Base-by-base conservation (phyloP, 306 rosid species). In the Vigna radiata region DNA sequence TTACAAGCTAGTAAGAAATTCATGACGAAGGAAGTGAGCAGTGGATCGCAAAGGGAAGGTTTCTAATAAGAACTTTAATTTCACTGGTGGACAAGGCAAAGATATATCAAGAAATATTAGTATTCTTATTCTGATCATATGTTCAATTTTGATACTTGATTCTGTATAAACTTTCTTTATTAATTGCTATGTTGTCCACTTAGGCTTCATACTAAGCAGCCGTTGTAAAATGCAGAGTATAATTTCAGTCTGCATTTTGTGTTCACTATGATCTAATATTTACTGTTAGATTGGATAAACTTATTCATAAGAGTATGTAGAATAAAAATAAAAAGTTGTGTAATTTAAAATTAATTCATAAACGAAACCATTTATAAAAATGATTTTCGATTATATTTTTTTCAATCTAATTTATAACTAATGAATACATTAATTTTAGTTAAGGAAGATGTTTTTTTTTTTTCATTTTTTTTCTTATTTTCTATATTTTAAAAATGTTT, bases 21-120 rank as follows among this genome's bases (percentile, higher is more conserved):
- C 69, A 49, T 48, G 29, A 68, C 41, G 59, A 68, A 68, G 27
- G 13, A 29, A 29, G 33, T 29, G 18, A 46, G 18, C 43, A 62
- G 60, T 60, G 61, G 54, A 69, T 76, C 73, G 23, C 13, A 74
- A 80, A 19, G 55, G 74, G 4, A 67, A 77, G 70, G 73, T 41
- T 68, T 72, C 33, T 49, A 54, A 65, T 49, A 54, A 71, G 67
- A 44, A 60, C 31, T 49, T 12, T 49, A 64, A 70, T 21, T 39
- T 73, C 8, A 43, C 60, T 36, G 83, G 53, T 81, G 72, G 43
- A 29, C 63, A 59, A 52, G 60, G 75, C 59, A 73, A 56, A 50
- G 4, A 70, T 43, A n/a, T 59, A 59, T 55, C 36, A 48, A 17
- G 37, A 61, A 23, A 50, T 61, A 17, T 50, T 60, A 25, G 33